A percentile compares a stretch with the other conserved stretches of the same genome.
Conservation (phyloP, 2,329 filamentous ascomycete species). For the Elsinoe batatas region DNA sequence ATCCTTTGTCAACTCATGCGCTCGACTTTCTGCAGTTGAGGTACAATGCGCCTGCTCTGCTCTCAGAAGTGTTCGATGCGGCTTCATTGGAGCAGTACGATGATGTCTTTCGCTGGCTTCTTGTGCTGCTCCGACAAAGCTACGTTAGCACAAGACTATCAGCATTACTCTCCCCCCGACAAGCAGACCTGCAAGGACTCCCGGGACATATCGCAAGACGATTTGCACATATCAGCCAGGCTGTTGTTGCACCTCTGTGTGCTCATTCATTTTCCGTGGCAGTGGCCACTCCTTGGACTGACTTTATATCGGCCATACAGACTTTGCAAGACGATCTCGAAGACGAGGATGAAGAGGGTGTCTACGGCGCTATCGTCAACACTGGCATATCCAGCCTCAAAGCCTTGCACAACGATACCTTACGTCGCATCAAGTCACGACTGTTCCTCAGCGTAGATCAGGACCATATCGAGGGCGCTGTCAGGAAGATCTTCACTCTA, state of each 20-base stretch:
- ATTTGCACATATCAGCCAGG: conserved; percentile 67
- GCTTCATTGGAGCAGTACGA: conserved; percentile 70
- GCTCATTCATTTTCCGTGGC: conserved; percentile 74
- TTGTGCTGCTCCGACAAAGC: conserved; percentile 65
- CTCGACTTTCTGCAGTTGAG: conserved; percentile 87
- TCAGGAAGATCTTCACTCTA: conserved; percentile 22
- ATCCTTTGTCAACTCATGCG: conserved; percentile 72
- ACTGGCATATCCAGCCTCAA: conserved; percentile 21
- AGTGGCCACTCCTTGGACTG: conserved; percentile 61
- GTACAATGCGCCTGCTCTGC: conserved; percentile 64
- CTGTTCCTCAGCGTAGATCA: conserved; percentile 26
- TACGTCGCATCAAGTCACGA: conserved; percentile 23
- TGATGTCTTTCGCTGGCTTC: conserved; percentile 66
- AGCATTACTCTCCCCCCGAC: conserved; percentile 5
- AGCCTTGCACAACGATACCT: conserved; percentile 21
- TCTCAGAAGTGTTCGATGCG: conserved; percentile 64
- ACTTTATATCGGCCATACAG: conserved; percentile 57
- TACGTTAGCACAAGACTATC: conserved; percentile 42
- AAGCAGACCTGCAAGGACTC: neutral
- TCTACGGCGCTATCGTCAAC: conserved; percentile 13
- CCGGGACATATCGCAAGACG: neutral
- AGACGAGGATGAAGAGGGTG: conserved; percentile 39
- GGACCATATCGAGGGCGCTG: conserved; percentile 18
- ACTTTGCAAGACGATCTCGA: conserved; percentile 51
- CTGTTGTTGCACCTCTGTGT: conserved; percentile 64